These are phyloP conservation scores for Fraxinus latifolia DNA, from an alignment of 305 asterid species.

Conservation along the genomic window DNA sequence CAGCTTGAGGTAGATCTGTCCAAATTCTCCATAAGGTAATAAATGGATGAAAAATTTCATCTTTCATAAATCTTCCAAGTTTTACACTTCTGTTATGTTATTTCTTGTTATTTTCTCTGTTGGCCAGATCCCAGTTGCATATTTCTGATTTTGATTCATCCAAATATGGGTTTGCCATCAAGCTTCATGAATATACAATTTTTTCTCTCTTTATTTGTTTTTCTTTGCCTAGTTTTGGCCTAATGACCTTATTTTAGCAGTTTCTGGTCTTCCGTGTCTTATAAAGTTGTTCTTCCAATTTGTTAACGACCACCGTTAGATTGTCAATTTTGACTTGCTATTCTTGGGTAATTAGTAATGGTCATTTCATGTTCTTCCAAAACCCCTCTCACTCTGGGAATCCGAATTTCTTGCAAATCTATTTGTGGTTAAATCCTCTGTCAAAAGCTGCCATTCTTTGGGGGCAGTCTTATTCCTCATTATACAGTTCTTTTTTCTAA, in stretches of 20 bases:
- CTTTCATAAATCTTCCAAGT: background rate
- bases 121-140: conserved; percentile 47
- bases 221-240: conserved; percentile 30
- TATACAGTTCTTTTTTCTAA: background rate
- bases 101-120: conserved; percentile 23
- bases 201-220: background rate
- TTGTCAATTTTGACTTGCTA: conserved; percentile 33
- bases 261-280: conserved; percentile 25
- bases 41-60: background rate
- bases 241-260: conserved; percentile 30
- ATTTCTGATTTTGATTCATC: conserved; percentile 21
- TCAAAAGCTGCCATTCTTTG: conserved; percentile 3
- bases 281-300: conserved; percentile 13
- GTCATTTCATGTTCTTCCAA: conserved; percentile 47
- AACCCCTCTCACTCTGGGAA: conserved; percentile 1
- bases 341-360: conserved; percentile 23
- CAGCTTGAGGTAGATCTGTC: conserved; percentile 71
- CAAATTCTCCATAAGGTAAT: conserved; percentile 88
- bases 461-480: background rate
- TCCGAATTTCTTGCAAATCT: background rate
- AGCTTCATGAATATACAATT: conserved; percentile 11
- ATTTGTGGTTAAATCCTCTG: conserved; percentile 28
- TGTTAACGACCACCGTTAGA: conserved; percentile 15
- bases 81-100: conserved; percentile 14
- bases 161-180: conserved; percentile 9